phyloP scores from a whole-genome alignment of 2,329 filamentous ascomycete genomes.

The Fusarium praegraminearum region DNA sequence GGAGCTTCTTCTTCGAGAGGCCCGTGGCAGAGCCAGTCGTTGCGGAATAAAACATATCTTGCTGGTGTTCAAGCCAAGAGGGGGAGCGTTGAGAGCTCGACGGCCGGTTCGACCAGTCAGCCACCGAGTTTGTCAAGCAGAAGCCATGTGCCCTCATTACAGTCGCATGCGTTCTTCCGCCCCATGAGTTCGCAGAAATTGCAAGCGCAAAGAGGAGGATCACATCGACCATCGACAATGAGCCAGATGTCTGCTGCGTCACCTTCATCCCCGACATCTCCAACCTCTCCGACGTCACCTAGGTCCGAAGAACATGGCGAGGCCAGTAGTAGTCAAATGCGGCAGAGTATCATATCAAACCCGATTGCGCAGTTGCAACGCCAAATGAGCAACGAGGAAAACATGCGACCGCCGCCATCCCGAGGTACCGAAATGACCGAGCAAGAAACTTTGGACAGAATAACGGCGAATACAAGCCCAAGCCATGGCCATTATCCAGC shows the following conservation, averaged over 20 bases:
- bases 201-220: slow-evolving; percentile 84
- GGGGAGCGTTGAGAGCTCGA: slow-evolving; percentile 57
- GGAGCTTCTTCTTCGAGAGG: slow-evolving; percentile 55
- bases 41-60: slow-evolving; percentile 62
- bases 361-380: slow-evolving; percentile 52
- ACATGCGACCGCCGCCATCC: slow-evolving; percentile 73
- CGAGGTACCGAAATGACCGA: slow-evolving; percentile 86
- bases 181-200: slow-evolving; percentile 97
- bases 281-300: slow-evolving; percentile 30
- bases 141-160: slow-evolving; percentile 90
- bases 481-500: slow-evolving; percentile 68
- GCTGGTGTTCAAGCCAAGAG: slow-evolving; percentile 60
- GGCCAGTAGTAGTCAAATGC: slow-evolving; percentile 58
- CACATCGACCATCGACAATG: slow-evolving; percentile 58
- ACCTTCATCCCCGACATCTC: slow-evolving; percentile 35
- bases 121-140: slow-evolving; percentile 74
- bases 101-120: slow-evolving; percentile 65
- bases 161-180: slow-evolving; percentile 91
- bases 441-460: slow-evolving; percentile 75
- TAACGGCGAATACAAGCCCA: slow-evolving; percentile 80
- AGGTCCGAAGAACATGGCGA: slow-evolving; percentile 57
- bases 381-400: slow-evolving; percentile 56
- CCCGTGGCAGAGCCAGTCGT: slow-evolving; percentile 67
- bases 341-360: slow-evolving; percentile 70
- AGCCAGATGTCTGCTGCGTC: slow-evolving; percentile 50